Base-by-base conservation (phyloP, 495 filamentous ascomycete genomes). In the Lophium mytilinum region DNA sequence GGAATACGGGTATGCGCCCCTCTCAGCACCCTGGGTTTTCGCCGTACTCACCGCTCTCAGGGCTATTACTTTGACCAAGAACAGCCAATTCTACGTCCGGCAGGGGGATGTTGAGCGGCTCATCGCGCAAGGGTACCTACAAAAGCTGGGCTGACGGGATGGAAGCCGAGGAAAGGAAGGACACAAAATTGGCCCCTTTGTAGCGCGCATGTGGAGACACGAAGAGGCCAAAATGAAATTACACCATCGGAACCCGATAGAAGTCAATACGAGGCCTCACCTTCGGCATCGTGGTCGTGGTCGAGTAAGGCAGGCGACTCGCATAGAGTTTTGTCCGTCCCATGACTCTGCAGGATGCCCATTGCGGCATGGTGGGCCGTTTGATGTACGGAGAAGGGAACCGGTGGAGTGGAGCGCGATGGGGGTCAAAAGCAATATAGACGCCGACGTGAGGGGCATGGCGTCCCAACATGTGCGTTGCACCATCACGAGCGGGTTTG, bases 61-160 rank as follows among this genome's bases (percentile, higher is more conserved):
- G 19, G 87, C 90, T 15, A 96, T 99, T 65, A 96, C 88, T 56
- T 78, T 99, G 71, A 96, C 88, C 35, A 97, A 95, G 71, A 97
- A 97, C 66, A 96, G 90, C 66, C 94, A 99, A 66, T 93, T 97
- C 64, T 96, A 90, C 68, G 94, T 99, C 40, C 83, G 91, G 57
- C 90, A 96, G 68, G 91, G 90, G 4, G 94, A 99, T 76, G 94
- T 99, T 9, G 93, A 97, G 71, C 78, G 91, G 37, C 71, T 99
- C 60, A 96, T 99, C 65, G 83, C 88, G 14, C 94, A 97, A 71
- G 94, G 94, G n/a, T 99, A 95, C 73, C 72, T 99, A 65, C 92
- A 96, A 69, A 88, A 87, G 67, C 80, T 99, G 60, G 87, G 83
- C 66, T 96, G 77, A 90, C 7, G n/a, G 19, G 21, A 30, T 30